Conservation (phyloP, 176 grass and related monocot genomes). For the Poa annua region DNA sequence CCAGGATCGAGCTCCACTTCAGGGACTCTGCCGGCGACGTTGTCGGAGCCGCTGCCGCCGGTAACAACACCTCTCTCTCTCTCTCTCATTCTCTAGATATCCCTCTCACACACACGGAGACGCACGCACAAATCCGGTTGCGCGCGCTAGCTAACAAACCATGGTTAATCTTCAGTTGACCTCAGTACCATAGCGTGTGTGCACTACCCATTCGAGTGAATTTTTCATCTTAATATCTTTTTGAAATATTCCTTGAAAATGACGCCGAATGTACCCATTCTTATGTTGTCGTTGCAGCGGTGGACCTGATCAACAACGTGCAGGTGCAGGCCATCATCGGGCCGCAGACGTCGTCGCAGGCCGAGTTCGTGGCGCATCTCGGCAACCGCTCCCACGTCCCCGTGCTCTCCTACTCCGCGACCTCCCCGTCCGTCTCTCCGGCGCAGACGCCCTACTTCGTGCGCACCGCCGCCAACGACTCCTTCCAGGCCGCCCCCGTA, state of each 20-base stretch:
- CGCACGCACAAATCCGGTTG: too few species aligned
- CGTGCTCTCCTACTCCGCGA: conserved; percentile 70
- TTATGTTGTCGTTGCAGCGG: conserved; percentile 42
- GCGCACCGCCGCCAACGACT: conserved; percentile 59
- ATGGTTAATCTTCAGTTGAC: too few species aligned
- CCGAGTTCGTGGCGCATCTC: conserved; percentile 51
- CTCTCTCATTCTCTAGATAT: neutral
- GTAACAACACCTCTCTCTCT: conserved; percentile 14
- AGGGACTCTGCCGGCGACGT: conserved; percentile 44
- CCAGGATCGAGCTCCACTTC: conserved; percentile 42
- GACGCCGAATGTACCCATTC: too few species aligned
- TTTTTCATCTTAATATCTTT: too few species aligned
- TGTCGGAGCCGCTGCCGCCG: conserved; percentile 51
- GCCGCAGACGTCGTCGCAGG: conserved; percentile 30
- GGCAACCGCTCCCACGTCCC: conserved; percentile 61
- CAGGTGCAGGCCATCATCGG: conserved; percentile 72
- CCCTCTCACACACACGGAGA: too few species aligned
- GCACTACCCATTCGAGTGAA: too few species aligned
- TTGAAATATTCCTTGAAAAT: too few species aligned
- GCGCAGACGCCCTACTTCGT: conserved; percentile 69
- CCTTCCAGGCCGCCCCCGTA: conserved; percentile 56
- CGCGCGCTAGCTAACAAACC: too few species aligned
- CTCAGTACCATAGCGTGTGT: too few species aligned
- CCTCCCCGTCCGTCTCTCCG: conserved; percentile 51
- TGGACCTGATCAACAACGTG: conserved; percentile 67